Conservation (phyloP, 2,329 filamentous ascomycete genomes). For the Pyrenophora graminea region DNA sequence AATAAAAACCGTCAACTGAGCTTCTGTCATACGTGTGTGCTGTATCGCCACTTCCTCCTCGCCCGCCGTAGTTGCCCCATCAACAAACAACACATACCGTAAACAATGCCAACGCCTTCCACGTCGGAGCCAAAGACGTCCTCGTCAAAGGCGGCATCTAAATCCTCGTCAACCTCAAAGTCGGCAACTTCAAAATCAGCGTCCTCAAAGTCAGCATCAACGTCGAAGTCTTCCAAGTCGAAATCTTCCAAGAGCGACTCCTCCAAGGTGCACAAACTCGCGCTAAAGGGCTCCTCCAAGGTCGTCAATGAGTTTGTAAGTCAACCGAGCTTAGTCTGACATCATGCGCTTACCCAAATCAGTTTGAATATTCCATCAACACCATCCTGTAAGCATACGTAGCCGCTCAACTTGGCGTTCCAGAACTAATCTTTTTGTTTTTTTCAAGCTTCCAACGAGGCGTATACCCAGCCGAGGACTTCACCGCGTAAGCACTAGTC, state of each 20-base stretch:
- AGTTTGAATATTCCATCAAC: slow-evolving; percentile 98
- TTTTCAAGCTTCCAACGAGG: slow-evolving; percentile 74
- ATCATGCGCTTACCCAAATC: slow-evolving; percentile 21
- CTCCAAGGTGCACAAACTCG: slow-evolving; percentile 92
- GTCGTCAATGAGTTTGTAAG: slow-evolving; percentile 93
- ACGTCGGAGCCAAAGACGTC: slow-evolving; percentile 19
- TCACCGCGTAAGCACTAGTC: slow-evolving; percentile 70
- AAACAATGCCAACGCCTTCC: slow-evolving; percentile 28
- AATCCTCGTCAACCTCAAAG: slow-evolving; percentile 26
- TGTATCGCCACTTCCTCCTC: neutral
- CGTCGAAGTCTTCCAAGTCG: slow-evolving; percentile 12
- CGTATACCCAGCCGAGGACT: slow-evolving; percentile 91
- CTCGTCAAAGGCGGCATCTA: slow-evolving; percentile 2
- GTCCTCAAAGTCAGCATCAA: slow-evolving; percentile 10
- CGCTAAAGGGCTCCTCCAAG: slow-evolving; percentile 82
- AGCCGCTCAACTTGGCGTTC: too few species aligned
- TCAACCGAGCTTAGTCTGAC: slow-evolving; percentile 25
- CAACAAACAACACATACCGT: slow-evolving; percentile 37
- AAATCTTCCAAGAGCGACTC: slow-evolving; percentile 62
- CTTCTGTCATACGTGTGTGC: neutral
- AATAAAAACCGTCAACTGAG: neutral
- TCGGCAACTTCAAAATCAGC: slow-evolving; percentile 37
- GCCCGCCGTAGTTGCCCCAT: slow-evolving; percentile 30
- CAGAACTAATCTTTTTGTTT: slow-evolving; percentile 28
- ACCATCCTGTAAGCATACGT: slow-evolving; percentile 74